Conservation (phyloP, 805 yeast genomes). For the Myxozyma vanderwaltii region DNA sequence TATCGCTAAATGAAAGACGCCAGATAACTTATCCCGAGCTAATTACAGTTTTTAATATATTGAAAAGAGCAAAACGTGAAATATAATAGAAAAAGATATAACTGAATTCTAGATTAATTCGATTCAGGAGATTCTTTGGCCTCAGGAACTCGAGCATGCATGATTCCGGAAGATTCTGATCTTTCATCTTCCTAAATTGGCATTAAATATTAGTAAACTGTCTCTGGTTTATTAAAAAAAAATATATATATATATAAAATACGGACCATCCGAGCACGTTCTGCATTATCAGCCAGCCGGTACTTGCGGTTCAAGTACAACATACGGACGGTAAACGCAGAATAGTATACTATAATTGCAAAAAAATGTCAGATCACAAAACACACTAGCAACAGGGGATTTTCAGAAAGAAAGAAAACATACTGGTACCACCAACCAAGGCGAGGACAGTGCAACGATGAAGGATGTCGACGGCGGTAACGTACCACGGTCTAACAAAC, state of each 20-base stretch:
- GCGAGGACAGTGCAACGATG: slow-evolving; percentile 74
- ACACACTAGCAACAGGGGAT: too few species aligned
- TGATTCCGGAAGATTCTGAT: not conserved
- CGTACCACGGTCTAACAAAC: slow-evolving; percentile 63
- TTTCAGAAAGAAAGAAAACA: slow-evolving; percentile 26
- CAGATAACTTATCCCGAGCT: too few species aligned
- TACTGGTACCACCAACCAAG: slow-evolving; percentile 56
- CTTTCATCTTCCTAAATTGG: not conserved
- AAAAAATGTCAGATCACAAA: not conserved
- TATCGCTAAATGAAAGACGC: too few species aligned
- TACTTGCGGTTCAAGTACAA: slow-evolving; percentile 23
- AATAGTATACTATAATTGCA: slow-evolving; percentile 18
- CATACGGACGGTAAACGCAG: slow-evolving; percentile 20
- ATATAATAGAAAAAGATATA: too few species aligned
- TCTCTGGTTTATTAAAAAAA: too few species aligned
- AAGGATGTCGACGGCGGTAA: slow-evolving; percentile 66
- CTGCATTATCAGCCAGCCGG: slow-evolving; percentile 11
- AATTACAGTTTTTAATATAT: too few species aligned
- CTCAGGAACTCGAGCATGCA: not conserved
- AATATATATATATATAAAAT: not conserved
- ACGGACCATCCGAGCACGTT: slow-evolving; percentile 15
- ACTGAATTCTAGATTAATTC: too few species aligned
- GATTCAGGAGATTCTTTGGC: not conserved
- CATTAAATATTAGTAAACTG: not conserved
- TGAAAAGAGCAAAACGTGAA: too few species aligned